phyloP scores from a whole-genome alignment of 2,329 filamentous ascomycete genomes.

The Xenosphaeropsis pyriputrescens region DNA sequence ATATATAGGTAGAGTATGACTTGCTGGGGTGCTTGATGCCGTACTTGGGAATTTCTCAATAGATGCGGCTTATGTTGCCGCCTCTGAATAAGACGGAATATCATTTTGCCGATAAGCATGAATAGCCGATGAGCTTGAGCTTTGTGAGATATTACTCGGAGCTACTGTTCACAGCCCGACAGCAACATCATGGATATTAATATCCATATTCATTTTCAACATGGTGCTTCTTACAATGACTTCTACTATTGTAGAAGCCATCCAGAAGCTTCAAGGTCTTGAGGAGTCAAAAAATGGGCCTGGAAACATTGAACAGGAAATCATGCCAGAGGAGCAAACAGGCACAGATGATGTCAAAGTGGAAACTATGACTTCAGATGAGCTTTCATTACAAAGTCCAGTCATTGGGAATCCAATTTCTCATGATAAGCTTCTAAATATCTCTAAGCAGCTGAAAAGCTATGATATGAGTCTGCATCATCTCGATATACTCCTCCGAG shows the following conservation, averaged over 20 bases:
- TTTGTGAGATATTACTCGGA: no score
- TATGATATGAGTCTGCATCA: constrained; percentile 23
- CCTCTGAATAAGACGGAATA: constrained; percentile 6
- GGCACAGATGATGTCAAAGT: constrained; percentile 2
- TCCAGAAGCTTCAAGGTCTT: constrained; percentile 23
- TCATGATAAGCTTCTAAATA: constrained; percentile 50
- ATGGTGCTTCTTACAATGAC: constrained; percentile 79
- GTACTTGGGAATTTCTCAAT: no score
- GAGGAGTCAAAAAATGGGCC: neutral
- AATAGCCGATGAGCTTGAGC: constrained; percentile 6
- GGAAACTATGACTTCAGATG: constrained; percentile 26
- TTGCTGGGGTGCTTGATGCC: no score
- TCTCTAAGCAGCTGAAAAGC: constrained; percentile 37
- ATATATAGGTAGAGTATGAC: no score
- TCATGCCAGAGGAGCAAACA: neutral
- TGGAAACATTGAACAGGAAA: constrained; percentile 1
- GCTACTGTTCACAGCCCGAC: no score
- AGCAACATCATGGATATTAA: no score
- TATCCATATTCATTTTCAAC: neutral
- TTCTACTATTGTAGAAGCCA: constrained; percentile 45
- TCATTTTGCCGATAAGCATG: constrained; percentile 3
- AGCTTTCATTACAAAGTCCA: constrained; percentile 20
- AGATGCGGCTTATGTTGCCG: no score
- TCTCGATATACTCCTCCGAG: constrained; percentile 58
- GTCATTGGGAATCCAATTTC: constrained; percentile 52